phyloP scores from a whole-genome alignment of 345 rosid genomes.

The Mangifera indica region DNA sequence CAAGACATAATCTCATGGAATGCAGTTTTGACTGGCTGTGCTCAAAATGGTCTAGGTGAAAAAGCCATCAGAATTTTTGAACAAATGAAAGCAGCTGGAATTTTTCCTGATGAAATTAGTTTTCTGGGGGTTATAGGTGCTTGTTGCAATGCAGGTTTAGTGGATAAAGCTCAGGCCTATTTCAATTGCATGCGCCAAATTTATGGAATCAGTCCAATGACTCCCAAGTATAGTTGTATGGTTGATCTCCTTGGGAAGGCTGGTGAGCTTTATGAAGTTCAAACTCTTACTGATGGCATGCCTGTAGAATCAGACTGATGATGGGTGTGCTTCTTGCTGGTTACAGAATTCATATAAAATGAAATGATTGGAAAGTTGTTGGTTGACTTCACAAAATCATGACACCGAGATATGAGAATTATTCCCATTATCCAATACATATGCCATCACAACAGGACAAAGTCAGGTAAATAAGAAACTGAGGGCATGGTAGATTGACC shows the following conservation, averaged over 20 bases:
- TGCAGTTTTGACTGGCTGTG: conserved; percentile 33
- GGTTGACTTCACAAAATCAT: neutral
- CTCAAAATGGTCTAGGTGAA: conserved; percentile 28
- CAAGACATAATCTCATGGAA: conserved; percentile 33
- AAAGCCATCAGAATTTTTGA: conserved; percentile 26
- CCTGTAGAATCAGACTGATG: conserved; percentile 14
- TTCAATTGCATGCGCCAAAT: conserved; percentile 31
- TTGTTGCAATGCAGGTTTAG: conserved; percentile 31
- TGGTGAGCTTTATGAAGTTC: conserved; percentile 29
- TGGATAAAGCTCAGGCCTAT: conserved; percentile 27
- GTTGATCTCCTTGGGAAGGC: conserved; percentile 32
- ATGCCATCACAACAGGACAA: conserved; percentile 3
- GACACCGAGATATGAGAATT: neutral
- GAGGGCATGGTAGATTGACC: too few species aligned
- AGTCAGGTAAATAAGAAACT: too few species aligned
- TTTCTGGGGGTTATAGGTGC: conserved; percentile 28
- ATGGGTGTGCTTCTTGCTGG: neutral
- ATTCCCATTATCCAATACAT: conserved; percentile 19
- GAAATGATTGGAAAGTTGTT: neutral
- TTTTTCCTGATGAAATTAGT: conserved; percentile 29
- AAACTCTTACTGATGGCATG: conserved; percentile 17
- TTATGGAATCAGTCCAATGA: conserved; percentile 22
- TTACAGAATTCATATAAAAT: too few species aligned
- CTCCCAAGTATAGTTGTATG: conserved; percentile 24
- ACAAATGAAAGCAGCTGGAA: conserved; percentile 26